These are phyloP conservation scores for Paraphoma sp. DNA, from an alignment of 2,329 filamentous ascomycete genomes.

Conservation along the genomic window DNA sequence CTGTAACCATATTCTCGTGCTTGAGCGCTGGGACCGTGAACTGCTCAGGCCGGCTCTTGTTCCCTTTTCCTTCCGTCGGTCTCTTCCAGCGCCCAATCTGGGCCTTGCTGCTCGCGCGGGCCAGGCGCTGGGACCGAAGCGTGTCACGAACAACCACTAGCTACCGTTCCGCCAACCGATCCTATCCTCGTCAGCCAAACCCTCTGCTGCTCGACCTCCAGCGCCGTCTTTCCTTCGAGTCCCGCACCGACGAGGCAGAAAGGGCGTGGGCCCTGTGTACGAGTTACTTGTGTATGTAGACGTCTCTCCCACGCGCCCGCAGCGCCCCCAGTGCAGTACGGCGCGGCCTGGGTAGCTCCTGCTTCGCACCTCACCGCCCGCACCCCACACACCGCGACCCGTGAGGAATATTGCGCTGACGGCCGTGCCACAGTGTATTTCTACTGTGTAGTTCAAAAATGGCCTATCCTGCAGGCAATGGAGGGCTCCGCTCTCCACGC, in stretches of 20 bases:
- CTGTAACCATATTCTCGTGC: conserved; percentile 4
- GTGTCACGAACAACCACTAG: conserved; percentile 13
- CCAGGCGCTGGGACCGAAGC: conserved; percentile 15
- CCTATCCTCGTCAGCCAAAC: conserved; percentile 14
- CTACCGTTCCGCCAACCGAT: conserved; percentile 6
- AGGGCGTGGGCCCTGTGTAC: conserved; percentile 25
- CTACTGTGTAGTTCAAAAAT: conserved; percentile 57
- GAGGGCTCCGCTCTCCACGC: conserved; percentile 77
- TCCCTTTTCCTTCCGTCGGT: background rate
- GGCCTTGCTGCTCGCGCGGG: conserved; percentile 1
- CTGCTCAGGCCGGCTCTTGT: background rate
- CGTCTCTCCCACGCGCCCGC: conserved; percentile 22
- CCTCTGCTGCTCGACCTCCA: conserved; percentile 1
- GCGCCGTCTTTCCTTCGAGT: conserved; percentile 8
- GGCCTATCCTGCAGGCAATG: conserved; percentile 68
- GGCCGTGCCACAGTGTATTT: conserved; percentile 44
- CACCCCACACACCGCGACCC: conserved; percentile 37
- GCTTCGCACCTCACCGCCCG: conserved; percentile 38
- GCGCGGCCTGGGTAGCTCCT: conserved; percentile 22
- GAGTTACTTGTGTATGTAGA: conserved; percentile 20
- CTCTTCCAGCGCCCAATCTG: conserved; percentile 3
- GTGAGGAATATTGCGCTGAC: conserved; percentile 35
- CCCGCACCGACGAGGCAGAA: conserved; percentile 14
- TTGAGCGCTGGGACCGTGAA: background rate
- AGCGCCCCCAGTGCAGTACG: conserved; percentile 10